Evolutionary conservation across 306 rosid genomes (phyloP).

Genomic region (Rosa multiflora): DNA sequence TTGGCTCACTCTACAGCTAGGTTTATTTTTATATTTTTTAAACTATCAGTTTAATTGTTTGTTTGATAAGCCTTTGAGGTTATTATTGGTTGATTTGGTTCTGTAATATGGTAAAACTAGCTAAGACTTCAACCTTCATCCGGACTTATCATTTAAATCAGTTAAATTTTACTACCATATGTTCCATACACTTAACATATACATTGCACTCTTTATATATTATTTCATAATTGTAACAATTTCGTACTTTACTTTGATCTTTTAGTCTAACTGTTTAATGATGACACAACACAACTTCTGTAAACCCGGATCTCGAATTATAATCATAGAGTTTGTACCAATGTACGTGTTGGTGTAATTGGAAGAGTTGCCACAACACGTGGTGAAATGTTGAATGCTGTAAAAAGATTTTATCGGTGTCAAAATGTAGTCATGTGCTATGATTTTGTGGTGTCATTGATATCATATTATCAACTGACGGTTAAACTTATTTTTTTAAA

Average conservation of each 20-base stretch:
- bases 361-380: neutral
- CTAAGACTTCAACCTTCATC: neutral
- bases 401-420: neutral
- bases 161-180: too few species aligned
- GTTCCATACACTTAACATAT: too few species aligned
- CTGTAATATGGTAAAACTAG: neutral
- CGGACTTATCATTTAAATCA: too few species aligned
- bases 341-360: neutral
- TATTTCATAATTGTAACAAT: too few species aligned
- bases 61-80: neutral
- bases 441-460: too few species aligned
- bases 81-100: neutral
- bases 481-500: too few species aligned
- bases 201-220: too few species aligned
- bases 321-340: neutral
- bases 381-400: neutral
- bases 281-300: neutral
- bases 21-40: too few species aligned
- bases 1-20: neutral
- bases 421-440: neutral
- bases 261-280: neutral
- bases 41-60: neutral
- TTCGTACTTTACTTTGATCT: neutral
- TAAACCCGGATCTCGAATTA: neutral
- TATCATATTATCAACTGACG: neutral